Base-by-base conservation (phyloP, 2,329 filamentous ascomycete species). In the Didymella arachidicola region DNA sequence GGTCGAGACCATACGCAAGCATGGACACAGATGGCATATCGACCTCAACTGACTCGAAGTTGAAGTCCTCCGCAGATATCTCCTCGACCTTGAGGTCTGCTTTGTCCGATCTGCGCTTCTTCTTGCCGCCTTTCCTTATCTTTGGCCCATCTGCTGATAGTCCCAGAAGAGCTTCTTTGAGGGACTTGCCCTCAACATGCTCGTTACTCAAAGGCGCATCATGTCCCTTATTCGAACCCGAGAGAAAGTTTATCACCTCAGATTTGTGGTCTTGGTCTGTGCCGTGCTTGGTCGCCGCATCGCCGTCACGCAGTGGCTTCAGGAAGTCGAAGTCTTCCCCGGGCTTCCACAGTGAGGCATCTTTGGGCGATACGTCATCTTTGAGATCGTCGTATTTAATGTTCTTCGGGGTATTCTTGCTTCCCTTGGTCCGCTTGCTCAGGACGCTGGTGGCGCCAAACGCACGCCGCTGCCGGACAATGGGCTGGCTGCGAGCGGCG, bases 1-100 rank as follows among this genome's bases (percentile, higher is more conserved):
- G 85, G 61, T 96, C 92, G 30, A 97, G 82, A 7, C 90, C 89
- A 72, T 95, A 89, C 2, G 86, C 81, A 2, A 97, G 80, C 26
- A 78, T 78, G 1, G 92, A 90, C 11, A 88, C 83, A 12, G 80
- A 79, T 2, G 83, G 77, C 39, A 82, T 81, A 25, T 82, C 75
- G 39, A 82, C 69, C 11, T 79, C 64, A 18, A 82, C 59, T 7
- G 79, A 64, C 51, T 72, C 68, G 42, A 80, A 72, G 4, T 72
- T 46, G 52, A 81, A 68, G 4, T 72, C 68, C 4, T 69, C 64
- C 19, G 72, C 49, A 1, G 66, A 61, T 2, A 76, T 47, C 10
- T 57, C 60, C 46, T 70, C 53, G 29, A 76, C 72, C 10, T 65
- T 41, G 6, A 73, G 58, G 14, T 62, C 55, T n/a, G 67, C 61